Evolutionary conservation across 1,139 yeast genomes (phyloP), one percentile per base, ranked within the genome.

Genomic region (Sugiyamaella neomexicana): DNA sequence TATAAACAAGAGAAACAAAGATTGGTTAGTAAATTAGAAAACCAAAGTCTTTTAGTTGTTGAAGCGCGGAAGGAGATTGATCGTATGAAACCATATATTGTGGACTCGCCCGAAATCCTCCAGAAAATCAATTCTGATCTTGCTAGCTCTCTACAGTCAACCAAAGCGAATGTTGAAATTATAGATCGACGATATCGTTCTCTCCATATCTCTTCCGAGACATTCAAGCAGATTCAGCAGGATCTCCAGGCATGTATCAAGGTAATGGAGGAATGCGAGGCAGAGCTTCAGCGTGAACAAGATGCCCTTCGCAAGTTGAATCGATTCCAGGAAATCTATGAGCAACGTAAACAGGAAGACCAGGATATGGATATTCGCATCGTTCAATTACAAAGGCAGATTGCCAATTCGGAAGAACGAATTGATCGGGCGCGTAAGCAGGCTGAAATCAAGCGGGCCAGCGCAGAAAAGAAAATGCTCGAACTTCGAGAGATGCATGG

Each of bases 1-100:
- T 87, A 88, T 68, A 86, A 83, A 66, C 73, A 76, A 25, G 85
- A 83, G 55, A 89, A 88, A 64, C 73, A 75, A 16, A 71, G 80
- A 39, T 68, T 87, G 53, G 77, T 85, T 31, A 78, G 79, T 47
- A 79, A 81, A 57, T 67, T 81, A 2, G 83, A 83, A 58, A 85
- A 82, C 62, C 77, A 77, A 50, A 78, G 77, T 55, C 79, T 78
- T 47, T 63, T 81, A 46, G 75, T 83, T 12, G 72, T 79, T 37
- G 89, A 83, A 58, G 71, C 81, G 2, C 80, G 78, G 54, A 80
- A 80, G 53, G 86, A 83, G 55, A 72, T 81, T 43, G 89, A 83
- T 52, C 79, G 79, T 56, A 72, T 88, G 50, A 77, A 80, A 56
- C 79, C 80, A 32, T 85, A 85, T 62, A 75, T 85, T 12, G 78